Evolutionary conservation across 257 asterid genomes (phyloP).

Genomic region (Eucommia ulmoides): DNA sequence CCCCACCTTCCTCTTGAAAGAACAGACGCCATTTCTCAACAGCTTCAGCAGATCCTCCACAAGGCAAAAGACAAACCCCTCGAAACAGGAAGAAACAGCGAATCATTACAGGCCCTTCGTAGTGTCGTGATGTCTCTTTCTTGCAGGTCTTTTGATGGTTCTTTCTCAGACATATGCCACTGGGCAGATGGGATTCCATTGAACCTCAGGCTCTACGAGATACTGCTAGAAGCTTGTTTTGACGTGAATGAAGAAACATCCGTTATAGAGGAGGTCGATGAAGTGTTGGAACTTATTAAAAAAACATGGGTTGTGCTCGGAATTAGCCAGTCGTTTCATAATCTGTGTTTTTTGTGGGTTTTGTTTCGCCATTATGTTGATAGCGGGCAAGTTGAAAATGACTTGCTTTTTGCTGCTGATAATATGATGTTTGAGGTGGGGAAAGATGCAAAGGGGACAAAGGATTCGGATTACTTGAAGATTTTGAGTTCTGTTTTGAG

Average conservation of each 20-base stretch:
- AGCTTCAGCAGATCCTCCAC: slow-evolving; percentile 44
- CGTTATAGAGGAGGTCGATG: slow-evolving; percentile 81
- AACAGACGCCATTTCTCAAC: slow-evolving; percentile 32
- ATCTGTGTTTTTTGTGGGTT: slow-evolving; percentile 77
- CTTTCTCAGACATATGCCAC: slow-evolving; percentile 56
- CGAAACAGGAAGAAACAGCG: slow-evolving; percentile 57
- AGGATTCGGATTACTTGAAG: slow-evolving; percentile 40
- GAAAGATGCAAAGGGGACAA: slow-evolving; percentile 30
- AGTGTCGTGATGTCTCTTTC: slow-evolving; percentile 49
- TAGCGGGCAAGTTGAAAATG: slow-evolving; percentile 51
- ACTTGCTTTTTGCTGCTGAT: slow-evolving; percentile 60
- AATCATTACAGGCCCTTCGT: slow-evolving; percentile 44
- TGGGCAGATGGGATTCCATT: slow-evolving; percentile 95
- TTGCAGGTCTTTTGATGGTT: slow-evolving; percentile 70
- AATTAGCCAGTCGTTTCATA: slow-evolving; percentile 50
- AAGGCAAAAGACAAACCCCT: slow-evolving; percentile 44
- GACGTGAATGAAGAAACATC: slow-evolving; percentile 57
- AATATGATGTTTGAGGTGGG: slow-evolving; percentile 53
- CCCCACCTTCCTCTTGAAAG: slow-evolving; percentile 54
- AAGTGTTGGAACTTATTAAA: slow-evolving; percentile 65
- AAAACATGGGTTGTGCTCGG: slow-evolving; percentile 82
- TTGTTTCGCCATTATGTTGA: slow-evolving; percentile 45
- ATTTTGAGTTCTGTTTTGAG: slow-evolving; percentile 32
- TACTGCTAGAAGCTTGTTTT: slow-evolving; percentile 69
- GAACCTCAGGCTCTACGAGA: slow-evolving; percentile 55